phyloP scores from a whole-genome alignment of 164 flowering plant species.

The Euptelea pleiosperma region DNA sequence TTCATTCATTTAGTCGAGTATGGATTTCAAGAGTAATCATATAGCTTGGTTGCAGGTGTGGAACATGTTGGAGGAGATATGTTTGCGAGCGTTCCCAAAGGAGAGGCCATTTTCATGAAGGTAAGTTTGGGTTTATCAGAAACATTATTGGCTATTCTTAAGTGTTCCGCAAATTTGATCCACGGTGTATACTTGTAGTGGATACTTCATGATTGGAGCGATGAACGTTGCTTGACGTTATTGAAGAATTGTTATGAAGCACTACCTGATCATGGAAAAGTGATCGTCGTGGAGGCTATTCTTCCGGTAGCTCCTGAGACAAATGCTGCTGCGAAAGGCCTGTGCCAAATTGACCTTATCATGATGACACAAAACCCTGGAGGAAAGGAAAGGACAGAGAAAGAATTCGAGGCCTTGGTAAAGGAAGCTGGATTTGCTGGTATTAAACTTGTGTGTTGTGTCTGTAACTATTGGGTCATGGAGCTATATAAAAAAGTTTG shows the following conservation, averaged over 20 bases:
- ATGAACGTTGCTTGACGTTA: conserved; percentile 19
- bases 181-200: conserved; percentile 14
- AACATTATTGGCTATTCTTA: too few relatives aligned
- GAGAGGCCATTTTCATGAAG: conserved; percentile 41
- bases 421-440: conserved; percentile 14
- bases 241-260: conserved; percentile 27
- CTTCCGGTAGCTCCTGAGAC: neutral
- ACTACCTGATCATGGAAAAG: conserved; percentile 22
- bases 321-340: neutral
- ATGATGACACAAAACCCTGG: conserved; percentile 20
- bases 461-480: conserved; percentile 24
- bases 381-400: conserved; percentile 21
- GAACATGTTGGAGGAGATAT: conserved; percentile 37
- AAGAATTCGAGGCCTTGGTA: conserved; percentile 22
- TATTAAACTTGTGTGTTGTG: conserved; percentile 7
- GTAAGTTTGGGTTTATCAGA: conserved; percentile 6
- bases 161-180: too few relatives aligned
- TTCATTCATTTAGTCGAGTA: neutral
- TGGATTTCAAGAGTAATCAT: neutral
- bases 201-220: conserved; percentile 27
- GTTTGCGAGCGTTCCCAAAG: conserved; percentile 29
- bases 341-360: neutral
- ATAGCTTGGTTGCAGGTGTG: conserved; percentile 11
- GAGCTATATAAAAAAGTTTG: conserved; percentile 14
- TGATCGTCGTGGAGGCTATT: conserved; percentile 19